Percentiles rank a stretch among this genome's conserved stretches.
Evolutionary conservation across 345 rosid species (phyloP).

Genomic region (Eucalyptus regnans): DNA sequence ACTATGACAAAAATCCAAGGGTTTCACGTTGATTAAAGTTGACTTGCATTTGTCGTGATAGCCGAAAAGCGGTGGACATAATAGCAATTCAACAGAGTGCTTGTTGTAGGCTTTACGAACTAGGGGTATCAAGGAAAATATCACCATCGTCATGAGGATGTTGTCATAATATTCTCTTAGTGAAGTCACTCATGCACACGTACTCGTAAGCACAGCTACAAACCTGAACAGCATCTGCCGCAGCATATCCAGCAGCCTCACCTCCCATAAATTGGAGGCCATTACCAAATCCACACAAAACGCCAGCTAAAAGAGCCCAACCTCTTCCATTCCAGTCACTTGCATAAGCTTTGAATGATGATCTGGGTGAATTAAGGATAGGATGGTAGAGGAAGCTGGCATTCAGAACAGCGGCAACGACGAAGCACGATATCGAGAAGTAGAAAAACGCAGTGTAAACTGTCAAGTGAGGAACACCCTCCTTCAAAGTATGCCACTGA

Average conservation of each 20-base stretch:
- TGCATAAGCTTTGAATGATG: constrained; percentile 53
- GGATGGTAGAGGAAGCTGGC: constrained; percentile 54
- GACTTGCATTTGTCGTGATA: background rate
- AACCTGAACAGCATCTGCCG: constrained; percentile 82
- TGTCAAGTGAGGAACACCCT: constrained; percentile 55
- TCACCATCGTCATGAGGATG: background rate
- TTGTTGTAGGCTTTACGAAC: background rate
- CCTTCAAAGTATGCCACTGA: constrained; percentile 59
- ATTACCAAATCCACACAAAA: constrained; percentile 73
- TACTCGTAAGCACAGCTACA: background rate
- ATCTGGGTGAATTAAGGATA: constrained; percentile 35
- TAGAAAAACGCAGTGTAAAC: constrained; percentile 79
- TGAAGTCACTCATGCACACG: background rate
- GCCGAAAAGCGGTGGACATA: background rate
- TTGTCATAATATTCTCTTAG: background rate
- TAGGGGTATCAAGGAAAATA: background rate
- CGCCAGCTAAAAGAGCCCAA: constrained; percentile 81
- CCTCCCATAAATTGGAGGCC: constrained; percentile 90
- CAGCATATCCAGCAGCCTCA: constrained; percentile 89
- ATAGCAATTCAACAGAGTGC: background rate
- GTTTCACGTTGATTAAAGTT: background rate
- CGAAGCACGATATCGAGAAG: constrained; percentile 65
- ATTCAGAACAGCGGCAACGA: constrained; percentile 42
- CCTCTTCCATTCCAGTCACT: constrained; percentile 71
- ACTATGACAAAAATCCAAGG: background rate